Percentiles rank a stretch among this genome's conserved stretches.
These are phyloP conservation scores for Wickerhamomyces pijperi DNA, from an alignment of 805 yeast species.

Conservation along the genomic window DNA sequence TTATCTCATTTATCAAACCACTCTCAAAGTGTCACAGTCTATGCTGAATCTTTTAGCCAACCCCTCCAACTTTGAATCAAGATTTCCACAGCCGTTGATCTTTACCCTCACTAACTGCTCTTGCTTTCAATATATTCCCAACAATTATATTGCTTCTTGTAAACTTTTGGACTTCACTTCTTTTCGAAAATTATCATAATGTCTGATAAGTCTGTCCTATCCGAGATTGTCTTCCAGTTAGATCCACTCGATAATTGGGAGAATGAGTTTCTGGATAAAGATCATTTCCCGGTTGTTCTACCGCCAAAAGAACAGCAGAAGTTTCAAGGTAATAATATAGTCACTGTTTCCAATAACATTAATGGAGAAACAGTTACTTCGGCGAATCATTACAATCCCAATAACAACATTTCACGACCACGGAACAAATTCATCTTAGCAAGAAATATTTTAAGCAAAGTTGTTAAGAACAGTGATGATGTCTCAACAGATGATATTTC, in stretches of 20 bases:
- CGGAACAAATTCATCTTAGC: slow-evolving; percentile 14
- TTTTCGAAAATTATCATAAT: not conserved
- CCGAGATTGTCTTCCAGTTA: not conserved
- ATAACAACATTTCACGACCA: slow-evolving; percentile 6
- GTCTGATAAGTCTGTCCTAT: not conserved
- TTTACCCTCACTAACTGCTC: too few species aligned
- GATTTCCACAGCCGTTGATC: too few species aligned
- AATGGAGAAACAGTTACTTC: not conserved
- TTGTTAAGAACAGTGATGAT: not conserved
- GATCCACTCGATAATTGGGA: not conserved
- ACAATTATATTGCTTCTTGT: too few species aligned
- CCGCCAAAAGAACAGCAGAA: not conserved
- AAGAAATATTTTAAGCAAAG: slow-evolving; percentile 7
- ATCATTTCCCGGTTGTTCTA: not conserved
- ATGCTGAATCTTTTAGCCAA: too few species aligned
- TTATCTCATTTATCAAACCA: too few species aligned
- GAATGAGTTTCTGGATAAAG: slow-evolving; percentile 8
- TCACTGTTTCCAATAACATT: not conserved
- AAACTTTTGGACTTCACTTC: too few species aligned
- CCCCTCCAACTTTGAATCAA: too few species aligned
- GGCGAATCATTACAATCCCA: not conserved
- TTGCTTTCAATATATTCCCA: too few species aligned
- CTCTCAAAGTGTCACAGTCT: too few species aligned
- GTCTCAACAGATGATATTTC: slow-evolving; percentile 6
- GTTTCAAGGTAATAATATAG: not conserved